Conservation (phyloP, 2,329 filamentous ascomycete species). For the Aspergillus calidoustus region DNA sequence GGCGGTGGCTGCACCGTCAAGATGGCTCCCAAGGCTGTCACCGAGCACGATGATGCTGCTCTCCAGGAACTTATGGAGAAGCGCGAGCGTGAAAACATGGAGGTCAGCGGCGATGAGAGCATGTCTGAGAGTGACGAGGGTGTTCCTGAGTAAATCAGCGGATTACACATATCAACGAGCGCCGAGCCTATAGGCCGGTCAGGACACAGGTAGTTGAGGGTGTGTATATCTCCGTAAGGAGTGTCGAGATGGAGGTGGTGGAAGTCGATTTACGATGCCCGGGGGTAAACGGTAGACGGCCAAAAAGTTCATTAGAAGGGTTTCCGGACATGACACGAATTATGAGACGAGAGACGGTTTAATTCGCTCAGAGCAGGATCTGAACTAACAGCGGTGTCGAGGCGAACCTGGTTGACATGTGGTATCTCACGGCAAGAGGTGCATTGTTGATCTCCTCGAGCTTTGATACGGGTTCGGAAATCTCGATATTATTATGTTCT, state of each 20-base stretch:
- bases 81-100: slow-evolving; percentile 94
- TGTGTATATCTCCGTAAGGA: neutral
- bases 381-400: slow-evolving; percentile 22
- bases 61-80: slow-evolving; percentile 99
- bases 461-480: slow-evolving; percentile 21
- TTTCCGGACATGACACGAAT: slow-evolving; percentile 32
- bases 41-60: slow-evolving; percentile 96
- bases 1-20: slow-evolving; percentile 85
- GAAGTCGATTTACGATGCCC: slow-evolving; percentile 4
- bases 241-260: slow-evolving; percentile 10
- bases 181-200: neutral
- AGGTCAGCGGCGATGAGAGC: slow-evolving; percentile 97
- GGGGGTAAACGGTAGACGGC: slow-evolving; percentile 13
- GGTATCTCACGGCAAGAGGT: slow-evolving; percentile 16
- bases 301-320: slow-evolving; percentile 32
- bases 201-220: neutral
- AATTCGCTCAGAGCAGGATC: slow-evolving; percentile 26
- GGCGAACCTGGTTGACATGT: slow-evolving; percentile 11
- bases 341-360: slow-evolving; percentile 33
- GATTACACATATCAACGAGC: slow-evolving; percentile 1
- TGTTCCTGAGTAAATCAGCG: slow-evolving; percentile 56
- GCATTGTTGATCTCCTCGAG: slow-evolving; percentile 21
- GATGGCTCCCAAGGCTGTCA: slow-evolving; percentile 99
- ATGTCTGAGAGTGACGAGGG: slow-evolving; percentile 94
- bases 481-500: slow-evolving; percentile 33